Percentiles rank a stretch among this genome's conserved stretches.
Evolutionary conservation across 2,329 filamentous ascomycete species (phyloP).

Genomic region (Apiospora sp.): DNA sequence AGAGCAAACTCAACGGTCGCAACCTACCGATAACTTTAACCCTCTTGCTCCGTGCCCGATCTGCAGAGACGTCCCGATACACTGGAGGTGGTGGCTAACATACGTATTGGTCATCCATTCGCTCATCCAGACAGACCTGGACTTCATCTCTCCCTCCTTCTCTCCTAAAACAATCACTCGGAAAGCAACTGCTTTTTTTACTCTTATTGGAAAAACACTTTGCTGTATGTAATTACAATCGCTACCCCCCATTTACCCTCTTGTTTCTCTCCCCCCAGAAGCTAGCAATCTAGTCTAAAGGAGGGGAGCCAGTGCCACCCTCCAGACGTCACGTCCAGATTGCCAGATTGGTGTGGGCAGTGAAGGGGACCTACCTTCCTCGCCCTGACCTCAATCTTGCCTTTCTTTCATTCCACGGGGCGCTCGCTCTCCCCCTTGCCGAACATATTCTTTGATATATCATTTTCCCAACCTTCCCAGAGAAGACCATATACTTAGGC

Average conservation of each 20-base stretch:
- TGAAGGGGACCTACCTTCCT: constrained; percentile 1
- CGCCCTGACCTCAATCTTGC: constrained; percentile 10
- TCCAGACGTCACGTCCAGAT: constrained; percentile 13
- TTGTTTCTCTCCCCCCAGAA: constrained; percentile 5
- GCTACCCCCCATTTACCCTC: constrained; percentile 10
- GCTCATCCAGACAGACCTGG: constrained; percentile 7
- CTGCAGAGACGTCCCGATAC: constrained; percentile 20
- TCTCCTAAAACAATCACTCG: background rate
- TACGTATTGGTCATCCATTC: constrained; percentile 19
- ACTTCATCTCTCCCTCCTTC: constrained; percentile 1
- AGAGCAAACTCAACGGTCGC: constrained; percentile 17
- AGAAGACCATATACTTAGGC: background rate
- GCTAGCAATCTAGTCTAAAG: constrained; percentile 14
- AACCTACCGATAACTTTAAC: constrained; percentile 21
- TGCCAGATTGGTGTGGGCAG: constrained; percentile 8
- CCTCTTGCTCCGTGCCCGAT: constrained; percentile 21
- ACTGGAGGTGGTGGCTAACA: constrained; percentile 19
- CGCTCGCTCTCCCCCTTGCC: background rate
- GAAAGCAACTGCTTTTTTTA: background rate
- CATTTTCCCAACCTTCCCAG: background rate
- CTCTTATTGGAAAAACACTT: constrained; percentile 2
- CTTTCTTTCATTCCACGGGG: constrained; percentile 16
- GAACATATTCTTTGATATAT: background rate
- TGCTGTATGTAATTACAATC: constrained; percentile 17
- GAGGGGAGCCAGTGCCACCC: constrained; percentile 19